These are phyloP conservation scores for Suillus clintonianus DNA, from an alignment of 768 basidiomycete species.

Conservation along the genomic window DNA sequence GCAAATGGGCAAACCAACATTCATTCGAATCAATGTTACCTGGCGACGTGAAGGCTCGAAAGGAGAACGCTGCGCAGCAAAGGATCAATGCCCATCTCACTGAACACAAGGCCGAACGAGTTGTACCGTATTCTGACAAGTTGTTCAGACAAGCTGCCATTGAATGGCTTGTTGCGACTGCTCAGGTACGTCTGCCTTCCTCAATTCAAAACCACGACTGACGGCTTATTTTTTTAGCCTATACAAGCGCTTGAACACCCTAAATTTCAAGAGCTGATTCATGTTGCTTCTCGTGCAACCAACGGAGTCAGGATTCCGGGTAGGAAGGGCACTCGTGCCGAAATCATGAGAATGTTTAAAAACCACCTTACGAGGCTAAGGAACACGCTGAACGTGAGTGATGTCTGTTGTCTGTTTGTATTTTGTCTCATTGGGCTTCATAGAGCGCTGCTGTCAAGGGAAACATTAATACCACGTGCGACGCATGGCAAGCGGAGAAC, in stretches of 20 bases:
- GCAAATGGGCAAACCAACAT: slow-evolving; percentile 27
- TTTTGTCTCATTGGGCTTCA: too few relatives aligned
- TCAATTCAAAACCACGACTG: too few relatives aligned
- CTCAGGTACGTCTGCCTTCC: slow-evolving; percentile 34
- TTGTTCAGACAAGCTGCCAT: slow-evolving; percentile 16
- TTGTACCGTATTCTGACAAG: slow-evolving; percentile 32
- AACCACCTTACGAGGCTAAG: neutral
- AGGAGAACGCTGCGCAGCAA: slow-evolving; percentile 15
- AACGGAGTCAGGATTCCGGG: neutral
- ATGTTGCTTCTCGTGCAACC: slow-evolving; percentile 34
- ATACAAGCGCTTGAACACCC: neutral
- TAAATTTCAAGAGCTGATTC: slow-evolving; percentile 38
- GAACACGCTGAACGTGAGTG: neutral
- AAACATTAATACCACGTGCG: slow-evolving; percentile 36
- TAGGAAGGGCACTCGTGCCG: neutral
- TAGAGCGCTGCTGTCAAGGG: slow-evolving; percentile 12
- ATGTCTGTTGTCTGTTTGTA: too few relatives aligned
- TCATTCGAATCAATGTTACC: slow-evolving; percentile 33
- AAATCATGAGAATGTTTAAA: neutral
- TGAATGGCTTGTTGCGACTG: slow-evolving; percentile 41
- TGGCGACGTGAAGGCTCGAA: slow-evolving; percentile 18
- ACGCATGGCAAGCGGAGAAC: slow-evolving; percentile 44
- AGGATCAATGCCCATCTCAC: slow-evolving; percentile 27
- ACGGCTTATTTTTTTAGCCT: neutral
- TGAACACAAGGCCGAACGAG: slow-evolving; percentile 12